Base-by-base conservation (phyloP, 164 flowering plant species). In the Umbellularia californica region DNA sequence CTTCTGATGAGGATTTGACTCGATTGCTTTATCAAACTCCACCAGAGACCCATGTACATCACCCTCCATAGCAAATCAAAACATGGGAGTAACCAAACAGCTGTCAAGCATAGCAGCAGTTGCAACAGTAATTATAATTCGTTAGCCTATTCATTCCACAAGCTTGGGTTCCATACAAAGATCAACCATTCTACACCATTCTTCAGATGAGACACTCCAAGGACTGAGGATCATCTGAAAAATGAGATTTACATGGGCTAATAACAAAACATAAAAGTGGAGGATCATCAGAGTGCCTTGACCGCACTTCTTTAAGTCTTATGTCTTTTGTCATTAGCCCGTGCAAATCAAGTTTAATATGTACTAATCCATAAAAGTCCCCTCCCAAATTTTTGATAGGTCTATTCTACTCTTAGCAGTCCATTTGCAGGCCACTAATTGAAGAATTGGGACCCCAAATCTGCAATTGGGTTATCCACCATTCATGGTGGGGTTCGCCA, bases 1-100 rank as follows among this genome's bases (percentile, higher is more conserved):
- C 83, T 90, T 90, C 79, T 95, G 97, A 19, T 96, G 89, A 79
- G 97, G 92, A 84, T 95, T 96, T 81, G 93, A 79, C 82, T 88
- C 88, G 27, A 90, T 90, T 12, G 97, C 98, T 80, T 79, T 85
- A 77, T 95, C 97, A 69, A 93, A 93, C 80, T 93, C 97, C 28
- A 75, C 75, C 71, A 95, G 33, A 22, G 99, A 93, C 22, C 93
- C 98, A 27, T 77, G 55, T 77, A 95, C 96, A 84, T 93, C 95
- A 73, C 96, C 98, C 97, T 92, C 74, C 63, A 73, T 52, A 10
- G 2, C n/a, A n/a, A 69, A 69, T 69, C 6, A n/a, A 41, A n/a
- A 20, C 41, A 35, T 22, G 20, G 55, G 5, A 69, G 9, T 35
- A 66, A 66, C 15, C 69, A 66, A 30, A 30, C 20, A 17, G 20